These are phyloP conservation scores for Schizothecium vesticola DNA, from an alignment of 495 filamentous ascomycete genomes.

Conservation along the genomic window DNA sequence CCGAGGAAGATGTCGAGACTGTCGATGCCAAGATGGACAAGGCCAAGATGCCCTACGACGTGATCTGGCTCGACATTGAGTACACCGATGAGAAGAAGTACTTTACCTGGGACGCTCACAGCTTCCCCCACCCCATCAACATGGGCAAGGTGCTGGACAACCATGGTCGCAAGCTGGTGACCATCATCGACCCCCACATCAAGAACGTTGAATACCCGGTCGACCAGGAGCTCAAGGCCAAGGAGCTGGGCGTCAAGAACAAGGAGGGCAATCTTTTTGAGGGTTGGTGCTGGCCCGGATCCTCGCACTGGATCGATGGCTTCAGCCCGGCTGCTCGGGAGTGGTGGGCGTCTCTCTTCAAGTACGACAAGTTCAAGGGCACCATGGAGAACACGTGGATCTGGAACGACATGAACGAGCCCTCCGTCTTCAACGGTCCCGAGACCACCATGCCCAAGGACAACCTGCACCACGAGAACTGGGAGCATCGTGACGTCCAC, in stretches of 20 bases:
- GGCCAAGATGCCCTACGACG: constrained; percentile 90
- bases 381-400: constrained; percentile 79
- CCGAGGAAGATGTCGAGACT: constrained; percentile 91
- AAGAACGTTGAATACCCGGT: constrained; percentile 83
- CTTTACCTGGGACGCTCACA: constrained; percentile 90
- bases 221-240: constrained; percentile 73
- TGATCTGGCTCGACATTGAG: constrained; percentile 98
- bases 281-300: constrained; percentile 97
- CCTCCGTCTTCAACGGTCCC: constrained; percentile 95
- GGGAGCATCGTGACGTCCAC: constrained; percentile 96
- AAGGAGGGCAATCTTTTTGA: constrained; percentile 88
- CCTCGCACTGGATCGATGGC: constrained; percentile 90
- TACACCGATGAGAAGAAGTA: constrained; percentile 96
- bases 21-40: constrained; percentile 96
- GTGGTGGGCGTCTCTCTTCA: constrained; percentile 88
- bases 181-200: constrained; percentile 95
- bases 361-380: constrained; percentile 79
- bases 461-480: constrained; percentile 83
- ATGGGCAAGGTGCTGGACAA: constrained; percentile 84
- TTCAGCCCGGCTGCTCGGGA: constrained; percentile 81
- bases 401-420: constrained; percentile 99
- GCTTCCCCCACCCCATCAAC: constrained; percentile 74
- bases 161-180: constrained; percentile 83
- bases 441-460: constrained; percentile 98
- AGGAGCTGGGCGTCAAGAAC: constrained; percentile 75